A percentile compares a stretch with the other conserved stretches of the same genome.
Evolutionary conservation across 441 rosid genomes (phyloP).

Genomic region (Erodium chrysanthum): DNA sequence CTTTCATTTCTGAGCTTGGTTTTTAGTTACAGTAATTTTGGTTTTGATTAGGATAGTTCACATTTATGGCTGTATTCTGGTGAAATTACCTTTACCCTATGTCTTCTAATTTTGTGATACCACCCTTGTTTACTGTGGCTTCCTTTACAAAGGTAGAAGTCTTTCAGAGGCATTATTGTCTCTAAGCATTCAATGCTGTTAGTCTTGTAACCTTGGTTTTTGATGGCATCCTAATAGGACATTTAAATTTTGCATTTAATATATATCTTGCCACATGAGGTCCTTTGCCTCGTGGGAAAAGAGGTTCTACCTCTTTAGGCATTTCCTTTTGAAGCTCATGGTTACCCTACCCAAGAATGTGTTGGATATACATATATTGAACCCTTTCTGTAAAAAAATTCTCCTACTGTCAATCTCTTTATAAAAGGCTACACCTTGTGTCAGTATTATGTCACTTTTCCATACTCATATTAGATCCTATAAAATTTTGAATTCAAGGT

Average conservation of each 20-base stretch:
- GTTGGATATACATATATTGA: not conserved
- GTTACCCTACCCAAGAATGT: not conserved
- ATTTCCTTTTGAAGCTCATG: not conserved
- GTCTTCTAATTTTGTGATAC: not conserved
- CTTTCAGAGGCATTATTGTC: not conserved
- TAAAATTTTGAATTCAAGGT: constrained; percentile 43
- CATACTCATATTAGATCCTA: constrained; percentile 12
- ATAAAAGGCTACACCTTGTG: not conserved
- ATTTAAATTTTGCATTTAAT: no score
- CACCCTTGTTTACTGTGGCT: not conserved
- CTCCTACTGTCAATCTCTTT: not conserved
- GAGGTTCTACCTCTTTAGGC: not conserved
- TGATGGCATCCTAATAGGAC: not conserved
- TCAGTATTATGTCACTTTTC: constrained; percentile 1
- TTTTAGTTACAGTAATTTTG: not conserved
- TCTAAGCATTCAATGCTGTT: not conserved
- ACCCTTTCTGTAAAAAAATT: not conserved
- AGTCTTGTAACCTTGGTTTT: not conserved
- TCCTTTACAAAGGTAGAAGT: not conserved
- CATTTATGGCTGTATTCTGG: not conserved
- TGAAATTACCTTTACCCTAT: not conserved
- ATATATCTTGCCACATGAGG: not conserved
- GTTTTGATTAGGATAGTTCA: not conserved
- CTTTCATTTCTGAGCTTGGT: not conserved
- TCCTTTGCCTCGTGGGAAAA: not conserved